phyloP scores from a whole-genome alignment of 1,284 basidiomycete species.

The Inonotus obliquus region DNA sequence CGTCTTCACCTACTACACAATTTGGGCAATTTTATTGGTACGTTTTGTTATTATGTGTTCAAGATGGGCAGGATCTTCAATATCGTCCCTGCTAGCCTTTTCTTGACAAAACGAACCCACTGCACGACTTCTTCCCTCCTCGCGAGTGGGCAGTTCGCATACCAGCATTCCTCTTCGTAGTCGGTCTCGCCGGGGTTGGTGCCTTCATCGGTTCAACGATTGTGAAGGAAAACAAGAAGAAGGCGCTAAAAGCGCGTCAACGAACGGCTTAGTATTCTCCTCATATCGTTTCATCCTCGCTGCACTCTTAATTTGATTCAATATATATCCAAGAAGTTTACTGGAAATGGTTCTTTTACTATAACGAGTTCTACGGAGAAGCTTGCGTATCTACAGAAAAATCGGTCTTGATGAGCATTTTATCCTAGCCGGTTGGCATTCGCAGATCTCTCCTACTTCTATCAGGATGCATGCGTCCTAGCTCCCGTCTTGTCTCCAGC shows the following conservation, averaged over 20 bases:
- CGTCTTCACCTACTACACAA: slow-evolving; percentile 87
- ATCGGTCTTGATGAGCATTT: no score
- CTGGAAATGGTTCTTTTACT: no score
- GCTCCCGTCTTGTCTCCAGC: slow-evolving; percentile 36
- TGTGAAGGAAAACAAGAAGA: slow-evolving; percentile 68
- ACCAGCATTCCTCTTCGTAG: slow-evolving; percentile 76
- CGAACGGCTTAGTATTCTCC: slow-evolving; percentile 43
- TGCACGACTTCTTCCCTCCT: slow-evolving; percentile 78
- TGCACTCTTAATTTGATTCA: neutral
- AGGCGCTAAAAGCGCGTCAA: slow-evolving; percentile 50
- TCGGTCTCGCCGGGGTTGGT: slow-evolving; percentile 75
- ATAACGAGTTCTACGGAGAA: no score
- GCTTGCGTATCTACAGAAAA: no score
- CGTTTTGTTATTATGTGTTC: slow-evolving; percentile 26
- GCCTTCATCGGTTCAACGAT: slow-evolving; percentile 76
- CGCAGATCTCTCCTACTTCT: slow-evolving; percentile 23
- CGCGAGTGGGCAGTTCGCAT: slow-evolving; percentile 89
- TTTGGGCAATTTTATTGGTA: slow-evolving; percentile 86
- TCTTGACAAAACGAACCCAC: slow-evolving; percentile 64
- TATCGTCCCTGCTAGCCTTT: slow-evolving; percentile 62
- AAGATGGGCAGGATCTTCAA: neutral
- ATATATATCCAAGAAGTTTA: neutral
- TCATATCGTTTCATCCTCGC: no score
- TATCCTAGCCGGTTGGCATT: slow-evolving; percentile 4
- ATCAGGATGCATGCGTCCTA: slow-evolving; percentile 20